Base-by-base conservation (phyloP, 192 early-diverging fungal species). In the Diversispora epigaea region DNA sequence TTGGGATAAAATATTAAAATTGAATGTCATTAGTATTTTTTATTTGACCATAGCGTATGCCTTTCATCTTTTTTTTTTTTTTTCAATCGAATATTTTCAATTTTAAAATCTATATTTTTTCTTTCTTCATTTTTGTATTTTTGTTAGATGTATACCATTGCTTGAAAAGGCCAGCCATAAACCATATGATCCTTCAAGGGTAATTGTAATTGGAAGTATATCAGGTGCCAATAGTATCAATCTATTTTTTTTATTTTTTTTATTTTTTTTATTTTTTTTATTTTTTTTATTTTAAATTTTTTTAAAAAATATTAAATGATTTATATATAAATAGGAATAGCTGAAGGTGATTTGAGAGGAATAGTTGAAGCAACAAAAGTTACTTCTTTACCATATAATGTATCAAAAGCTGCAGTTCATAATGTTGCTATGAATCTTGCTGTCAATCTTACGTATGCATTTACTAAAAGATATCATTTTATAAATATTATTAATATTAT, bases 141-240 rank as follows among this genome's bases (percentile, higher is more conserved):
- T 55, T 12, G 11, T 12, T 77, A 83, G 81, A 19, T 84, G 89
- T 57, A 56, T 93, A 11, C 93, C 93, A 6, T 77, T 90, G 45
- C 85, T 96, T 15, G 82, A 86, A 63, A 85, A 84, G 62, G 85
- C 78, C 5, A 85, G 83, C 22, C 77, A 73, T 19, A 76, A 76
- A 41, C 58, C 61, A 14, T 71, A 81, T n/a, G 65, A 81, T 43
- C 94, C 95, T 11, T 83, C 89, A 1, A 81, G 88, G 22, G 88
- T 96, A n/a, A 95, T 96, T 80, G 94, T 95, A 75, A 91, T 95
- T 68, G 89, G 91, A 0, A 91, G 85, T 6, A 80, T 92, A 45
- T 82, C 86, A 14, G 88, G 89, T 22, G 76, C 84, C 32, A 45
- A 22, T 21, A 45, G 17, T 47, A 17, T 15, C 44, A 54, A 54